These are phyloP conservation scores for Thalassiosira hispida DNA, from an alignment of 352 stramenopile species.

Conservation along the genomic window DNA sequence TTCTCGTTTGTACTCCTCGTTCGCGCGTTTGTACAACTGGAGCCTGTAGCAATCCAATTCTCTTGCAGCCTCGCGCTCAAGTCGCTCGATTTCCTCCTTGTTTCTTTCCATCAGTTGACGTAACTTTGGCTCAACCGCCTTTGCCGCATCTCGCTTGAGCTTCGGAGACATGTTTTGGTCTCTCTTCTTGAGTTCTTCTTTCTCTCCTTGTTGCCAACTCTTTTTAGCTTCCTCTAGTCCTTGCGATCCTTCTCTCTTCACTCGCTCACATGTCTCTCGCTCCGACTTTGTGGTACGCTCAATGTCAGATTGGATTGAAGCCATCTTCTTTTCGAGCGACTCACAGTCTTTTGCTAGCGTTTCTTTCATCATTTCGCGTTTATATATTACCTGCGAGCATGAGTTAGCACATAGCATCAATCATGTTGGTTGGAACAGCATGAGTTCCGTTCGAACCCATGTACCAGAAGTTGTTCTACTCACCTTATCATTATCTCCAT, in stretches of 20 bases:
- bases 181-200: conserved; percentile 30
- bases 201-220: conserved; percentile 38
- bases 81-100: conserved; percentile 31
- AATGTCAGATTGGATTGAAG: conserved; percentile 21
- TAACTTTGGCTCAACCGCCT: conserved; percentile 43
- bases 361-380: conserved; percentile 22
- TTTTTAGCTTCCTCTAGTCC: conserved; percentile 29
- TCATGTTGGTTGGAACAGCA: background rate
- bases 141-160: conserved; percentile 46
- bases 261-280: conserved; percentile 21
- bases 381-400: background rate
- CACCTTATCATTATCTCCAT: conserved; percentile 18
- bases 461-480: background rate
- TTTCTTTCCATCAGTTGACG: conserved; percentile 37
- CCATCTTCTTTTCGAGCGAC: conserved; percentile 25
- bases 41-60: conserved; percentile 48
- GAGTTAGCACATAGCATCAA: background rate
- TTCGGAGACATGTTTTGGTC: conserved; percentile 35
- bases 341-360: conserved; percentile 20
- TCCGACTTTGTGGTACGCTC: conserved; percentile 18
- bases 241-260: conserved; percentile 17
- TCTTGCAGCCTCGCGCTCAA: conserved; percentile 33
- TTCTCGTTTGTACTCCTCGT: conserved; percentile 57
- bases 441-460: background rate
- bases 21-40: conserved; percentile 38